phyloP scores from a whole-genome alignment of 2,329 filamentous ascomycete species.

The Fusarium pseudograminearum region DNA sequence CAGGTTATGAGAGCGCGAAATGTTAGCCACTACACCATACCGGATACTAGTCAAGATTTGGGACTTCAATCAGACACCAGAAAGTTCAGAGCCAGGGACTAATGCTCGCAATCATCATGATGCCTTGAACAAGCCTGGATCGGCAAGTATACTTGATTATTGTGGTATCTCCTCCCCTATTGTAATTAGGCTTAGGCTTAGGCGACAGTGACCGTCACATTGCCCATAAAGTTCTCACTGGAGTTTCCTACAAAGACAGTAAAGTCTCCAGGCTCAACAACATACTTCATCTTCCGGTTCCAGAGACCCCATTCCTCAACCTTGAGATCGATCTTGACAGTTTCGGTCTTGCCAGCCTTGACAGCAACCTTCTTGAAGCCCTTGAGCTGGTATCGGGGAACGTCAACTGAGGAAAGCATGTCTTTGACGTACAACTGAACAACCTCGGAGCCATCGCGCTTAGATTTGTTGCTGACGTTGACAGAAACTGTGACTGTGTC shows the following conservation, averaged over 20 bases:
- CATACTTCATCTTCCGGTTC: conserved; percentile 74
- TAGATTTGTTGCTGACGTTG: conserved; percentile 70
- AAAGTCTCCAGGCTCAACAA: conserved; percentile 79
- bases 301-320: conserved; percentile 70
- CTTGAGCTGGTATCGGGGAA: conserved; percentile 73
- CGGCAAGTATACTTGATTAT: background rate
- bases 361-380: conserved; percentile 76
- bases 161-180: background rate
- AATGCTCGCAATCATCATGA: background rate
- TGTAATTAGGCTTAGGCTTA: conserved; percentile 1
- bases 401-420: conserved; percentile 69
- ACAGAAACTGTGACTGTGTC: conserved; percentile 71
- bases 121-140: background rate
- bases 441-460: conserved; percentile 72
- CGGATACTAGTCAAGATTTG: conserved; percentile 24
- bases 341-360: conserved; percentile 69
- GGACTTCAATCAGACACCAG: fast-evolving
- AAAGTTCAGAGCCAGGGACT: fast-evolving
- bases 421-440: conserved; percentile 77
- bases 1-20: conserved; percentile 50
- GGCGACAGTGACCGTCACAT: conserved; percentile 66
- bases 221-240: conserved; percentile 67
- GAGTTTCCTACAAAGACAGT: conserved; percentile 70
- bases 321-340: conserved; percentile 61
- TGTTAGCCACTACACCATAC: conserved; percentile 53